Evolutionary conservation across 2,329 filamentous ascomycete species (phyloP).

Genomic region (Alternaria novae-zelandiae): DNA sequence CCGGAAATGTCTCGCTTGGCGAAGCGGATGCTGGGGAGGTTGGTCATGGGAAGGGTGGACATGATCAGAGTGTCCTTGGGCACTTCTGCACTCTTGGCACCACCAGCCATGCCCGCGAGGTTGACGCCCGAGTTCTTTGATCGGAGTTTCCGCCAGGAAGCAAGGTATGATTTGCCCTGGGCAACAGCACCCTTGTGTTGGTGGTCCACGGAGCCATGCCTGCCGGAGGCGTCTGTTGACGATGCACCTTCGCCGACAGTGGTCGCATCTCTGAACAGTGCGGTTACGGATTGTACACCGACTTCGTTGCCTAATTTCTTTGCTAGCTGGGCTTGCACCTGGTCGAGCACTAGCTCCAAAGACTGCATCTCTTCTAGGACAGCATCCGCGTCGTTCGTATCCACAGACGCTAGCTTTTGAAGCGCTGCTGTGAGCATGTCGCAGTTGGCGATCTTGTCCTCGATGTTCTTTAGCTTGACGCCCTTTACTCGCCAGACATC

Average conservation of each 20-base stretch:
- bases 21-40: conserved; percentile 75
- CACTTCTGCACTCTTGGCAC: conserved; percentile 33
- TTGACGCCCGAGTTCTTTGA: conserved; percentile 80
- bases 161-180: conserved; percentile 72
- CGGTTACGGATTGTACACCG: conserved; percentile 75
- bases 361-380: conserved; percentile 93
- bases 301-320: conserved; percentile 95
- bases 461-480: conserved; percentile 87
- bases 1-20: conserved; percentile 73
- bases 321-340: conserved; percentile 75
- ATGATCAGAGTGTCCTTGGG: conserved; percentile 66
- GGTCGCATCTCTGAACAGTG: conserved; percentile 75
- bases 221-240: conserved; percentile 31
- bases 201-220: conserved; percentile 41
- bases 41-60: conserved; percentile 66
- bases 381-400: conserved; percentile 89
- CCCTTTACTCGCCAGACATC: conserved; percentile 95
- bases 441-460: conserved; percentile 93
- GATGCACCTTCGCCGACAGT: conserved; percentile 40
- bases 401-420: conserved; percentile 80
- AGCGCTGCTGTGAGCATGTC: conserved; percentile 90
- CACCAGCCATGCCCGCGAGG: conserved; percentile 55
- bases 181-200: conserved; percentile 42
- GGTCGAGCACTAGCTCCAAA: conserved; percentile 83
- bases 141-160: conserved; percentile 88